phyloP scores from a whole-genome alignment of 2,329 filamentous ascomycete species.

The Gliomastix tumulicola region DNA sequence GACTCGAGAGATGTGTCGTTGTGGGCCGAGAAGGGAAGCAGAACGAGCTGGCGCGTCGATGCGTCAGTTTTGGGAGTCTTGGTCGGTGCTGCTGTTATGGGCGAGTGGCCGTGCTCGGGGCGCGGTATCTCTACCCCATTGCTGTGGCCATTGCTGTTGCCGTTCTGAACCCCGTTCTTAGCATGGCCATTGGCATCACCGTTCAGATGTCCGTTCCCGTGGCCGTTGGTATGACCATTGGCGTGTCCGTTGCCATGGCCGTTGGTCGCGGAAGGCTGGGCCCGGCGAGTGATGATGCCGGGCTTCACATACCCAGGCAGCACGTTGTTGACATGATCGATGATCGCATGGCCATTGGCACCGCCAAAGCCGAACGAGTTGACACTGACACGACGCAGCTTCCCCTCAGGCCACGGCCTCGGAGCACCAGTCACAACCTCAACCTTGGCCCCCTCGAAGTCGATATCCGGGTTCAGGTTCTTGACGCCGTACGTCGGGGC shows the following conservation, averaged over 20 bases:
- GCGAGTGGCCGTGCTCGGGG: no score
- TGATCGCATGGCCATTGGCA: slow-evolving; percentile 32
- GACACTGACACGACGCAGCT: slow-evolving; percentile 8
- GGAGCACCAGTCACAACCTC: slow-evolving; percentile 6
- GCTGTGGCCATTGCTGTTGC: not conserved
- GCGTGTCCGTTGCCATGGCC: not conserved
- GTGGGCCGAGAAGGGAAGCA: slow-evolving; percentile 14
- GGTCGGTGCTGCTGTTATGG: not conserved
- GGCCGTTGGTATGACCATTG: not conserved
- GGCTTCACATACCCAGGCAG: not conserved
- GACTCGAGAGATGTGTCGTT: slow-evolving; percentile 8
- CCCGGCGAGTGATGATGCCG: no score
- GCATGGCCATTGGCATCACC: not conserved
- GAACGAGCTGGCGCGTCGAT: slow-evolving; percentile 8
- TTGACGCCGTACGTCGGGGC: slow-evolving; percentile 15
- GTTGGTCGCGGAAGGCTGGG: not conserved
- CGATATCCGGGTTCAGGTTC: slow-evolving; percentile 14
- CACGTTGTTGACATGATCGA: slow-evolving; percentile 11
- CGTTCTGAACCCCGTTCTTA: no score
- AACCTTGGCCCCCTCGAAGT: slow-evolving; percentile 8
- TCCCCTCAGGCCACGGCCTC: slow-evolving; percentile 6
- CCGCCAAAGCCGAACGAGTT: slow-evolving; percentile 33
- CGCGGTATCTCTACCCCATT: not conserved
- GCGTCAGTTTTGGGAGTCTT: slow-evolving; percentile 4
- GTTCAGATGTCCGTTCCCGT: not conserved